phyloP scores from a whole-genome alignment of 2,329 filamentous ascomycete genomes.

The Clonostachys rhizophaga region DNA sequence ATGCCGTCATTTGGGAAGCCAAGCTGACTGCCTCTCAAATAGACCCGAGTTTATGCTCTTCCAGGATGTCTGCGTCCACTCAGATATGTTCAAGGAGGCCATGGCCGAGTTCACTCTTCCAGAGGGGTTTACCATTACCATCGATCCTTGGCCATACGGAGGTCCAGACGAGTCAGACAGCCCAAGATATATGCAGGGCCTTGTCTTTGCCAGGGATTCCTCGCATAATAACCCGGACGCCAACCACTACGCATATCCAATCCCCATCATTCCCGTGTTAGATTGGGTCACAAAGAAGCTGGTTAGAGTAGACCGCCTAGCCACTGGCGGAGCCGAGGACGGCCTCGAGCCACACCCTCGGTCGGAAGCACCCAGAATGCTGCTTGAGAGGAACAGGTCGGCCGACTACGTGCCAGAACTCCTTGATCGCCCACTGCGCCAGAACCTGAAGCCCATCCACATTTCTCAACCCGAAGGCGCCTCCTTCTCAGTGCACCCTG shows the following conservation, averaged over 20 bases:
- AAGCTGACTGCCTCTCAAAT: not conserved
- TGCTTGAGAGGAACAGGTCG: conserved; percentile 32
- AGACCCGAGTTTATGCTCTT: conserved; percentile 34
- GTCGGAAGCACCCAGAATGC: conserved; percentile 33
- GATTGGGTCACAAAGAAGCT: conserved; percentile 50
- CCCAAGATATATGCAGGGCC: conserved; percentile 41
- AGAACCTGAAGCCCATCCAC: conserved; percentile 64
- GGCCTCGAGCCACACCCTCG: conserved; percentile 27
- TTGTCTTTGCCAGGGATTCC: conserved; percentile 40
- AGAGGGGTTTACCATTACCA: conserved; percentile 33
- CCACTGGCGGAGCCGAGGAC: conserved; percentile 40
- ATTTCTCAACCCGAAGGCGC: conserved; percentile 67
- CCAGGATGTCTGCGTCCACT: conserved; percentile 31
- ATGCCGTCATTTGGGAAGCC: too few relatives aligned
- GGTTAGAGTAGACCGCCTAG: conserved; percentile 52
- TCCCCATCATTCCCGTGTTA: conserved; percentile 57
- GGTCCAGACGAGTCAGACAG: conserved; percentile 32
- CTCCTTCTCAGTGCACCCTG: conserved; percentile 52
- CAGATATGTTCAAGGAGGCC: conserved; percentile 38
- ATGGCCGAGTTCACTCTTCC: conserved; percentile 40
- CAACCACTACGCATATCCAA: conserved; percentile 58
- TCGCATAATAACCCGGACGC: conserved; percentile 43
- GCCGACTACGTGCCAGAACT: conserved; percentile 48
- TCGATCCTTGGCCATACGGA: conserved; percentile 66
- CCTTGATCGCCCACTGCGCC: conserved; percentile 36